Percentiles rank a stretch among this genome's conserved stretches.
These are phyloP conservation scores for Pittosporum tobira DNA, from an alignment of 129 eudicot genomes.

Conservation along the genomic window DNA sequence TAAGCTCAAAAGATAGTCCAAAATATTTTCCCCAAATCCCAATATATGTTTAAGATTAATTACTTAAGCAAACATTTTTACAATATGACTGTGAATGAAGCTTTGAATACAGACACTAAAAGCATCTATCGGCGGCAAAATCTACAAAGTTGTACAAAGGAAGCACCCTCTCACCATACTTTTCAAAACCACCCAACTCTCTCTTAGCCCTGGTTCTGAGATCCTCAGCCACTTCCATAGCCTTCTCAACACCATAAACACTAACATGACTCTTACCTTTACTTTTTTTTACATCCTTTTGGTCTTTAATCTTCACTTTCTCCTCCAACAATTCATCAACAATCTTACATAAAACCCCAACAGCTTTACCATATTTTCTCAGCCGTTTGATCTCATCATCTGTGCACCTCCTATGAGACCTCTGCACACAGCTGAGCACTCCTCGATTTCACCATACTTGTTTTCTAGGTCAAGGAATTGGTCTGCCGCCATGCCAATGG, in stretches of 20 bases:
- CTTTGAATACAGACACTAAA: too few relatives aligned
- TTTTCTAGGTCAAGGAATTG: constrained; percentile 83
- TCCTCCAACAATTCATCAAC: constrained; percentile 67
- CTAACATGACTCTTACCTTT: constrained; percentile 67
- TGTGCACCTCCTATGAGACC: constrained; percentile 74
- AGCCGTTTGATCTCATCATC: constrained; percentile 69
- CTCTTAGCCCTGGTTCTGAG: constrained; percentile 64
- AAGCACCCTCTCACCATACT: constrained; percentile 71
- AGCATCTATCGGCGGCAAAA: constrained; percentile 81
- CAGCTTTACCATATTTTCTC: constrained; percentile 78
- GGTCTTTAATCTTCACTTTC: constrained; percentile 16
- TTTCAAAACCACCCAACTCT: constrained; percentile 66
- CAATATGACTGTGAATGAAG: too few relatives aligned
- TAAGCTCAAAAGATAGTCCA: too few relatives aligned
- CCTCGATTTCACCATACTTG: constrained; percentile 87
- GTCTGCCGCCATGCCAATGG: constrained; percentile 98
- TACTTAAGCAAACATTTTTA: too few relatives aligned
- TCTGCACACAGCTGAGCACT: constrained; percentile 91
- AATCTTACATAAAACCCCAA: constrained; percentile 78
- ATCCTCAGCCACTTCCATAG: constrained; percentile 77
- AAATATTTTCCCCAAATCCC: too few relatives aligned
- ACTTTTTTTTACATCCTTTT: constrained; percentile 21
- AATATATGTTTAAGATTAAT: too few relatives aligned
- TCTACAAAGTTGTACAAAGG: constrained; percentile 87
- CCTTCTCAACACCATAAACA: constrained; percentile 81